phyloP scores from a whole-genome alignment of 2,329 filamentous ascomycete genomes.

The Apiospora pterosperma region DNA sequence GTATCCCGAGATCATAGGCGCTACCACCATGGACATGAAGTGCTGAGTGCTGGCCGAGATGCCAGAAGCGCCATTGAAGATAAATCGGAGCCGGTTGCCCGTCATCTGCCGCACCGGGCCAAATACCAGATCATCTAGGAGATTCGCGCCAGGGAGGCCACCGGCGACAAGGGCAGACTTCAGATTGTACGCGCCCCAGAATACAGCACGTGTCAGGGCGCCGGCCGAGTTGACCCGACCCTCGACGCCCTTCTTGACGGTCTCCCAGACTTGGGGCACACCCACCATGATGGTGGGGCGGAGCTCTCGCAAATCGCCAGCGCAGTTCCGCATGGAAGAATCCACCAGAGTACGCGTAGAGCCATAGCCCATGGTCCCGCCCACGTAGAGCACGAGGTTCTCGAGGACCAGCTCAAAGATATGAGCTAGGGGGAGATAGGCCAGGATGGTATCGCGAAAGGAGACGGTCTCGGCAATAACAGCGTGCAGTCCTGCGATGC shows the following conservation, averaged over 20 bases:
- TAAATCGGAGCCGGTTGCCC: constrained; percentile 81
- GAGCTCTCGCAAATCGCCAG: constrained; percentile 91
- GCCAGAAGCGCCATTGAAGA: constrained; percentile 91
- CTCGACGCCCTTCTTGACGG: constrained; percentile 91
- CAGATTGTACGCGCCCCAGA: constrained; percentile 62
- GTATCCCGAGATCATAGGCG: constrained; percentile 92
- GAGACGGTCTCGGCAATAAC: constrained; percentile 77
- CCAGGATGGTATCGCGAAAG: constrained; percentile 74
- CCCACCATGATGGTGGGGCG: constrained; percentile 86
- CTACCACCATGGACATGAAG: constrained; percentile 89
- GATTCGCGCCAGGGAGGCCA: constrained; percentile 60
- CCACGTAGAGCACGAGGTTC: constrained; percentile 84
- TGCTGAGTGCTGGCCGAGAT: constrained; percentile 83
- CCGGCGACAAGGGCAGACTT: constrained; percentile 57
- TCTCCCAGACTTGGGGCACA: constrained; percentile 96
- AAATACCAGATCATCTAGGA: constrained; percentile 84
- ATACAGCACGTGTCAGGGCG: constrained; percentile 70
- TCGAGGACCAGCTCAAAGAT: constrained; percentile 97
- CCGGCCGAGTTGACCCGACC: constrained; percentile 71
- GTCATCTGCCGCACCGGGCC: constrained; percentile 88
- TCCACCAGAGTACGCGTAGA: constrained; percentile 88
- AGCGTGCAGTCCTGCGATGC: constrained; percentile 75
- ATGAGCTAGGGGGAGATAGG: constrained; percentile 91
- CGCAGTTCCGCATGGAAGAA: constrained; percentile 79
- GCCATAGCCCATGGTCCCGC: constrained; percentile 90